These are phyloP conservation scores for Saccharum hybrid DNA, from an alignment of 202 grass and related monocot genomes.

Conservation along the genomic window DNA sequence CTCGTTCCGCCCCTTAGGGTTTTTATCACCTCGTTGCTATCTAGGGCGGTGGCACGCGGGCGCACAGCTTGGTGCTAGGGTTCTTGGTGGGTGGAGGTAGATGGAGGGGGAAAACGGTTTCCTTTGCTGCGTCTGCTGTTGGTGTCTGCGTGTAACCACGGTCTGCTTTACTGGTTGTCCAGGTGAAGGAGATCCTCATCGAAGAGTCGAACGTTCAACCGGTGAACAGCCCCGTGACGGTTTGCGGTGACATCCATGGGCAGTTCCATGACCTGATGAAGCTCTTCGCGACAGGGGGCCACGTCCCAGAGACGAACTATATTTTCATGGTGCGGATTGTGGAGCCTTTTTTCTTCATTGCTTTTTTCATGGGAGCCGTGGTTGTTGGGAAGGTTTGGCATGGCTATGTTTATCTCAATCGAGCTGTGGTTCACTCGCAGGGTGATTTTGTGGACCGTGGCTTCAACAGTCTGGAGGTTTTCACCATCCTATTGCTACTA, in stretches of 20 bases:
- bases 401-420: slow-evolving; percentile 23
- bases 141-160: slow-evolving; percentile 7
- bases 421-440: slow-evolving; percentile 37
- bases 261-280: slow-evolving; percentile 99
- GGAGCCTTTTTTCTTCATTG: neutral
- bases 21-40: slow-evolving; percentile 25
- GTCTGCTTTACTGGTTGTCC: slow-evolving; percentile 10
- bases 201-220: slow-evolving; percentile 98
- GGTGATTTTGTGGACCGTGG: slow-evolving; percentile 98
- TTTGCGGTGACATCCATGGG: slow-evolving; percentile 91
- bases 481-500: slow-evolving; percentile 86
- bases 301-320: slow-evolving; percentile 93
- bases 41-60: neutral
- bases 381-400: neutral
- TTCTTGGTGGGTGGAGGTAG: slow-evolving; percentile 29
- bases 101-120: neutral
- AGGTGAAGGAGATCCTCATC: slow-evolving; percentile 98
- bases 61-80: slow-evolving; percentile 42
- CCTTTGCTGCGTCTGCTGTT: slow-evolving; percentile 30
- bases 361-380: neutral
- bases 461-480: slow-evolving; percentile 96
- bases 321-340: slow-evolving; percentile 86
- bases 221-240: slow-evolving; percentile 91
- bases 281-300: slow-evolving; percentile 90
- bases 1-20: slow-evolving; percentile 40